Base-by-base conservation (phyloP, 768 basidiomycete species). In the Tricholoma sp. region DNA sequence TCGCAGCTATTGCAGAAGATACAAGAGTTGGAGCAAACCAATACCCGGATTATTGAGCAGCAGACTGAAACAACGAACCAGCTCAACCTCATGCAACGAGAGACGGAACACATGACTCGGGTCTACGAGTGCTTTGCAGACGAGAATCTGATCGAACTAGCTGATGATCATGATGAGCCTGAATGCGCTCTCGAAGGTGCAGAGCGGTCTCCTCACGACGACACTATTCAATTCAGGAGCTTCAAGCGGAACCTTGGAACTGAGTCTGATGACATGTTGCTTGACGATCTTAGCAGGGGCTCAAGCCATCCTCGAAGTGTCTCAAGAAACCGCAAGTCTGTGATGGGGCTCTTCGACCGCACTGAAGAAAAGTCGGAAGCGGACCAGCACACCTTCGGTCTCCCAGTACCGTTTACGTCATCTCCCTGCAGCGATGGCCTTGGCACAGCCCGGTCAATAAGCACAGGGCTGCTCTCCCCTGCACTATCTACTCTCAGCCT, bases 1-100 rank as follows among this genome's bases (percentile, higher is more conserved):
- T 74, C 82, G 9, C 85, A 89, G 65, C 80, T 93, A 6, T 70
- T 91, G 42, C 65, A 72, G 13, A 93, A 93, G 71, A 88, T 93
- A 51, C 76, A 79, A 48, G 90, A 93, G 66, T 76, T 93, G 1
- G 89, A 93, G 63, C 79, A 84, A 37, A 81, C 88, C 2, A 93
- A 93, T 61, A 59, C 72, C 6, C 79, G 81, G 54, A 90, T 93
- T 41, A 73, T 82, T 18, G 72, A 77, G 55, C 83, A 88, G 59
- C 90, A 92, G 65, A 69, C 68, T 1, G 78, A 81, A 61, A 90
- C 89, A 0, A 70, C 78, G 5, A 73, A 73, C 37, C 83, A 85
- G 57, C 73, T 91, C 28, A 79, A 80, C n/a, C 79, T 80, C 4
- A 87, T 89, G 9, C 87, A 89, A 61, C 77, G 80, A 56, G 88